Conservation (phyloP, 2,329 filamentous ascomycete genomes). For the Lachnellula occidentalis region DNA sequence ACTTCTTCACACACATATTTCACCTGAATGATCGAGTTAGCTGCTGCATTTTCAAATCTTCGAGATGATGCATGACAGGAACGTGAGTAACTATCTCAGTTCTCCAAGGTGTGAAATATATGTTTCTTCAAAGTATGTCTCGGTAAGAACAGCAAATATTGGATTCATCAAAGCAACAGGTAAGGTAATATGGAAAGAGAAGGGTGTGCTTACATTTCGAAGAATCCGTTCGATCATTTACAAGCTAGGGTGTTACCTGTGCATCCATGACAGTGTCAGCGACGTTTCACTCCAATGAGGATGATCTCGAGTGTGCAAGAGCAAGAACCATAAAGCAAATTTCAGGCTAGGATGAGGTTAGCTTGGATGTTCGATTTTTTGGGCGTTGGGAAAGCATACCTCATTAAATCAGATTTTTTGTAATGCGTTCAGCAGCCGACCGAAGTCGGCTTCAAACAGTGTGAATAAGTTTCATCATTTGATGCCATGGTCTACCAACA, state of each 20-base stretch:
- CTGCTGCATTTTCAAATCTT: neutral
- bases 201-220: slow-evolving; percentile 12
- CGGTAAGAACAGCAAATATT: slow-evolving; percentile 33
- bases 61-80: slow-evolving; percentile 6
- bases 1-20: no score
- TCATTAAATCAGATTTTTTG: slow-evolving; percentile 43
- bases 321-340: slow-evolving; percentile 27
- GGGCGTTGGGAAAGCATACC: slow-evolving; percentile 25
- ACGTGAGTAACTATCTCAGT: slow-evolving; percentile 25
- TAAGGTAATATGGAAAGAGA: neutral
- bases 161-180: slow-evolving; percentile 30
- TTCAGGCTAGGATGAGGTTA: slow-evolving; percentile 28
- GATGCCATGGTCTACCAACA: slow-evolving; percentile 21
- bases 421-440: slow-evolving; percentile 32
- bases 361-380: neutral
- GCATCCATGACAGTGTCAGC: slow-evolving; percentile 4
- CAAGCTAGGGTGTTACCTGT: slow-evolving; percentile 10
- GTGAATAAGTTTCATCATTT: slow-evolving; percentile 40
- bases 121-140: slow-evolving; percentile 32
- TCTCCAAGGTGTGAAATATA: slow-evolving; percentile 36
- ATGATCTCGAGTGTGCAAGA: slow-evolving; percentile 1
- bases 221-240: no score
- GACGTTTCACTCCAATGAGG: neutral
- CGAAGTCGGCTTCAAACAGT: slow-evolving; percentile 36
- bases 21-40: neutral